Evolutionary conservation across 805 yeast genomes (phyloP), one percentile per base, ranked within the genome.

Genomic region (Sugiyamaella boreocaroliniensis): DNA sequence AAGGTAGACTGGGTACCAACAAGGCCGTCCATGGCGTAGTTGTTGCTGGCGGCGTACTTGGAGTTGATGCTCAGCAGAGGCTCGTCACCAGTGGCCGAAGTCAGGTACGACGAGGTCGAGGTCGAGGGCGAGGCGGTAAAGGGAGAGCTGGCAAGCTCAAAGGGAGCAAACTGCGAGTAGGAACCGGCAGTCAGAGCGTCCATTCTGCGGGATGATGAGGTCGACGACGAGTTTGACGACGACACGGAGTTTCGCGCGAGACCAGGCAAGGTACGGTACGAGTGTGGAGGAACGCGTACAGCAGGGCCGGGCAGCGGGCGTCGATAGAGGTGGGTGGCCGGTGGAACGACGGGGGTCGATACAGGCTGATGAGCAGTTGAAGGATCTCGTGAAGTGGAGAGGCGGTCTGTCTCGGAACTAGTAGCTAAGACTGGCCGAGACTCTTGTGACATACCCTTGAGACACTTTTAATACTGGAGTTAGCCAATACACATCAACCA

Each of bases 361-460:
- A 32, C n/a, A 4, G 37, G 37, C 12, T 2, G 37, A 32, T 32
- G 37, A 14, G 37, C 37, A 9, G 37, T 2, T 14, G 37, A 3
- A 32, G 12, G 11, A 32, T 32, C 37, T 32, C 37, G 5, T 32
- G 37, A 22, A 22, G 6, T 22, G 26, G 26, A 32, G 37, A 32
- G 37, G 37, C 8, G 12, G 37, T 32, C 37, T 10, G 37, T 32
- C 37, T 32, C 37, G 37, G 37, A 32, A 5, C 37, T 34, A 48
- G 42, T 48, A 18, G 51, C 45, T 48, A 48, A 32, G 18, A 48
- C 29, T 42, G 45, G 51, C 19, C 51, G 51, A 22, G 51, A 42
- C 51, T 48, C 51, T 42, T 48, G 51, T 20, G 51, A 48, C 51
- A 48, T 48, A 42, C 32, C 51, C 51, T 42, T 22, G 45, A 37